Evolutionary conservation across 805 yeast genomes (phyloP).

Genomic region (Candida glaebosa): DNA sequence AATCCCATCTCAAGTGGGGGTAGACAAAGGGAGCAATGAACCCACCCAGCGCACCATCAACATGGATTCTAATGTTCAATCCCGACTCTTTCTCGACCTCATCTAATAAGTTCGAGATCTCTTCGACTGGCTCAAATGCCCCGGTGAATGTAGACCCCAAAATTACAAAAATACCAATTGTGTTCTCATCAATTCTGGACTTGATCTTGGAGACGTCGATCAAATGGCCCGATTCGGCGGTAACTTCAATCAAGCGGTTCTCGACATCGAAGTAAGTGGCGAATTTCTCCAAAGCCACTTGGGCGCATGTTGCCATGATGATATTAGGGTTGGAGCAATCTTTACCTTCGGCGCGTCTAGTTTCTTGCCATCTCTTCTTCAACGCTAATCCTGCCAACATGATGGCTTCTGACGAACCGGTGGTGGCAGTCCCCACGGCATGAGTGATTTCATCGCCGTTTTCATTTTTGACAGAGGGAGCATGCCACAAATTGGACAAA

Average conservation of each 20-base stretch:
- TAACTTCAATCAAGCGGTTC: slow-evolving; percentile 68
- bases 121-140: slow-evolving; percentile 75
- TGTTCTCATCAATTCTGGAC: slow-evolving; percentile 78
- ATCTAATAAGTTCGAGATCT: slow-evolving; percentile 62
- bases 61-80: slow-evolving; percentile 73
- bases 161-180: slow-evolving; percentile 86
- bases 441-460: slow-evolving; percentile 27
- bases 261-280: slow-evolving; percentile 94
- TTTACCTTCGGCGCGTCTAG: slow-evolving; percentile 56
- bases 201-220: slow-evolving; percentile 59
- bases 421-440: slow-evolving; percentile 83
- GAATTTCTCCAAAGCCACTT: slow-evolving; percentile 91
- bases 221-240: slow-evolving; percentile 55
- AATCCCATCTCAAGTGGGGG: slow-evolving; percentile 83
- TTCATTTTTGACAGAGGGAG: slow-evolving; percentile 38
- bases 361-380: slow-evolving; percentile 85
- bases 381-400: slow-evolving; percentile 91
- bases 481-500: slow-evolving; percentile 77
- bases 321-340: slow-evolving; percentile 71
- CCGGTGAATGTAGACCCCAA: slow-evolving; percentile 93
- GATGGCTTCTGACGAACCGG: slow-evolving; percentile 92
- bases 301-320: slow-evolving; percentile 89
- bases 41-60: slow-evolving; percentile 93
- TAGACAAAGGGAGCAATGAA: slow-evolving; percentile 80
- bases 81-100: slow-evolving; percentile 68